Evolutionary conservation across 2,329 filamentous ascomycete species (phyloP), one percentile per base, ranked within the genome.

Genomic region (Eutypa lata): DNA sequence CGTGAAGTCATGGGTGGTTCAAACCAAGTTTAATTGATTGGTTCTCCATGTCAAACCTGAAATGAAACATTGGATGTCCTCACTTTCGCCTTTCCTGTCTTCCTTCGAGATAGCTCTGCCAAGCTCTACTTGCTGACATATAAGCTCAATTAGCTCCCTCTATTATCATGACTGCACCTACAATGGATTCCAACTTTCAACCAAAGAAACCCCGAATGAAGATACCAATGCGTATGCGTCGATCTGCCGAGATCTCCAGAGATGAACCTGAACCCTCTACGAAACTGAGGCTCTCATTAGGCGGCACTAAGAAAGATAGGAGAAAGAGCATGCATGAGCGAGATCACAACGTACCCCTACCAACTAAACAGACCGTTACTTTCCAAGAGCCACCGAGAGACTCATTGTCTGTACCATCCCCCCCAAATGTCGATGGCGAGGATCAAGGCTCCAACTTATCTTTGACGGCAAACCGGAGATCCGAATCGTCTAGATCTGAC

Each of bases 91-190:
- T n/a, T n/a, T n/a, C n/a, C n/a, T n/a, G n/a, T 52, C 24, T 18
- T 56, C 33, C 59, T 55, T 53, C 43, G 28, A 26, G 45, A 18
- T 33, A 16, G 45, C 21, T 53, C 14, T 26, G 43, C 37, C 10
- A 38, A 45, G 18, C 26, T 48, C 50, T 35, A 42, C 47, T 55
- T 51, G 52, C 62, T 69, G 51, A 63, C 59, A 55, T 55, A 61
- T 54, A 51, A 46, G 50, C 48, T 43, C 46, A 42, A 60, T 45
- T 62, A 87, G 83, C 83, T 57, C 83, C 84, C 47, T 77, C 83
- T 61, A 97, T 97, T 67, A 94, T 97, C 69, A 96, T 89, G 48
- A 97, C 93, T 11, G 90, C 92, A 16, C 92, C 94, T 10, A 94
- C 91, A 8, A 81, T 86, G 60, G 82, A 88, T 49, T 67, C 83